phyloP scores from a whole-genome alignment of 2,329 filamentous ascomycete genomes.

The Penicillium sp. region DNA sequence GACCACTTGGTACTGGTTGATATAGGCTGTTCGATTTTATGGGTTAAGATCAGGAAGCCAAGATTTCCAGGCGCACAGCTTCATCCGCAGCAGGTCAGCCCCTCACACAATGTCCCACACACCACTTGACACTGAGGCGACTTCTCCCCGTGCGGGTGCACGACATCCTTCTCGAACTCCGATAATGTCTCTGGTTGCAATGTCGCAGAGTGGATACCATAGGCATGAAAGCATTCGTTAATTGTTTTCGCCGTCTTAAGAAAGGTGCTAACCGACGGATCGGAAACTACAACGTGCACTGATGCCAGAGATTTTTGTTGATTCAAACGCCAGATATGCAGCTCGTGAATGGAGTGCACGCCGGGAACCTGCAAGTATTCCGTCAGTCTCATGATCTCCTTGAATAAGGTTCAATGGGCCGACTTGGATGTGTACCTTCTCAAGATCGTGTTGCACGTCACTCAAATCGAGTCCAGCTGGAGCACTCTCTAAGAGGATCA shows the following conservation, averaged over 20 bases:
- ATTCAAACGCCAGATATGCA: conserved; percentile 72
- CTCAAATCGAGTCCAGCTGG: conserved; percentile 60
- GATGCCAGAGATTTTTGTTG: conserved; percentile 69
- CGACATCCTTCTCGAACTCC: not conserved
- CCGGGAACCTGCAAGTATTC: conserved; percentile 56
- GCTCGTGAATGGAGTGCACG: conserved; percentile 66
- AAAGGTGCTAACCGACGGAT: conserved; percentile 58
- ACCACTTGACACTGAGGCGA: conserved; percentile 48
- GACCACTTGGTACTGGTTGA: conserved; percentile 27
- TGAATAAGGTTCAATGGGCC: not conserved
- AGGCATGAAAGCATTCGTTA: conserved; percentile 68
- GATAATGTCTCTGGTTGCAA: conserved; percentile 63
- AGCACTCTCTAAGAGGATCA: conserved; percentile 67
- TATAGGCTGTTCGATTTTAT: not conserved
- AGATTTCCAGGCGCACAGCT: not conserved
- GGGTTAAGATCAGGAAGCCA: not conserved
- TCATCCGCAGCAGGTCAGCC: conserved; percentile 53
- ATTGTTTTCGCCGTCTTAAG: conserved; percentile 61
- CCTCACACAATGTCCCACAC: conserved; percentile 54
- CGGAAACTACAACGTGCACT: conserved; percentile 65
- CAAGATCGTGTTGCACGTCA: conserved; percentile 68
- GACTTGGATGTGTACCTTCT: conserved; percentile 50
- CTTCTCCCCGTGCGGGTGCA: conserved; percentile 26
- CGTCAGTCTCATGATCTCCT: conserved; percentile 14
- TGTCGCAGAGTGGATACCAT: conserved; percentile 70